Evolutionary conservation across 129 eudicot genomes (phyloP), one percentile per base, ranked within the genome.

Genomic region (Tagetes patula): DNA sequence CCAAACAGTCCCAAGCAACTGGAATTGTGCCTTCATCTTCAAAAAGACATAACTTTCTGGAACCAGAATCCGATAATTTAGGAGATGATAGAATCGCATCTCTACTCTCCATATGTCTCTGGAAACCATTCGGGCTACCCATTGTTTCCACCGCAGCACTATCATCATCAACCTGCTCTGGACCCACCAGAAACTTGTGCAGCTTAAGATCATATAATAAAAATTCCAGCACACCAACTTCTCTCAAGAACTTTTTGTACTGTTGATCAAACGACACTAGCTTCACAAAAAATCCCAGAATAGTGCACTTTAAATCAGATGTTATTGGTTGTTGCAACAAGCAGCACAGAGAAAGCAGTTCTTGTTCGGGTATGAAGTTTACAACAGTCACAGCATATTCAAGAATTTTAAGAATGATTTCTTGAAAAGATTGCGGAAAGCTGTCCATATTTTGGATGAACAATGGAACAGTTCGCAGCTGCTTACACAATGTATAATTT

Each of bases 301-400:
- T 91, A 0, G 96, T 88, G 48, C 78, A 84, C 80, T 95, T 95
- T 47, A 91, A 64, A 9, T 91, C 94, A 33, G 96, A 82, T 39
- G 89, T 82, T 64, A 90, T 87, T 6, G 91, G 88, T 79, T 95
- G 99, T 85, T 95, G 99, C 76, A 95, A 74, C 80, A 95, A 84
- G 80, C 99, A 95, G 75, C 99, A 90, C 14, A 95, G 96, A 38
- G 99, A 95, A 79, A 95, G 97, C 80, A 95, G 53, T 77, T 95
- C 99, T 79, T 95, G 99, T 53, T 95, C 99, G 14, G 99, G 99
- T 62, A 91, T 81, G 77, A 95, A 88, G 50, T 95, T 95, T 48
- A 91, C 97, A 76, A 95, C 97, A 36, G 99, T 90, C 55, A 95
- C 99, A 1, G 97, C 99, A 86, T 95, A 95, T 75, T 95, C 97